A percentile compares a stretch with the other conserved stretches of the same genome.
phyloP scores from a whole-genome alignment of 306 rosid genomes.

The Prunus campanulata region DNA sequence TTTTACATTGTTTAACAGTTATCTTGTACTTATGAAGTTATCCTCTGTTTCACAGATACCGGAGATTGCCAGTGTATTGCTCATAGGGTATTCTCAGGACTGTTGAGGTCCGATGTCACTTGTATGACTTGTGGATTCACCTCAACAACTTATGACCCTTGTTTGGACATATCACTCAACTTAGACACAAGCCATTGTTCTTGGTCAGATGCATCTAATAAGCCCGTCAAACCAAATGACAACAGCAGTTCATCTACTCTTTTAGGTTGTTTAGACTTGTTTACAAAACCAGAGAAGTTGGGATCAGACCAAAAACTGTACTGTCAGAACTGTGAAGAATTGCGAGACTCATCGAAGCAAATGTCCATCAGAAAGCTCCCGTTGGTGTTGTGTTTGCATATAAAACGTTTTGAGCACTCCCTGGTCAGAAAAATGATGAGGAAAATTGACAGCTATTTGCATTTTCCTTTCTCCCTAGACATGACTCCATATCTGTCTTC shows the following conservation, averaged over 20 bases:
- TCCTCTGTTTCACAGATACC: conserved; percentile 40
- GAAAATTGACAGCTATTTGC: conserved; percentile 72
- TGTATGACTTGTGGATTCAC: conserved; percentile 90
- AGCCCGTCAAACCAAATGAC: conserved; percentile 40
- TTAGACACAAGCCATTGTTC: conserved; percentile 37
- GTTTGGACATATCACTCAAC: conserved; percentile 83
- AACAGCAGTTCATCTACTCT: conserved; percentile 53
- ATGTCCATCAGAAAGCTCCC: conserved; percentile 86
- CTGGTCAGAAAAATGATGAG: conserved; percentile 52
- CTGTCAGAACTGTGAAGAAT: conserved; percentile 71
- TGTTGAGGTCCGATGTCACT: conserved; percentile 83
- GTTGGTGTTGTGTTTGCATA: conserved; percentile 68
- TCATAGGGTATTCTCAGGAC: conserved; percentile 80
- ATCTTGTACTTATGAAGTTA: conserved; percentile 16
- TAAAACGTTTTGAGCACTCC: conserved; percentile 84
- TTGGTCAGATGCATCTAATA: conserved; percentile 38
- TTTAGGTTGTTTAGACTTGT: conserved; percentile 74
- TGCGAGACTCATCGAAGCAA: conserved; percentile 71
- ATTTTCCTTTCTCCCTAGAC: conserved; percentile 81
- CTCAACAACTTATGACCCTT: conserved; percentile 87
- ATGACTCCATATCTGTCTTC: conserved; percentile 78
- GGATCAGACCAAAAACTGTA: conserved; percentile 90
- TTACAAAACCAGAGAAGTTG: conserved; percentile 84
- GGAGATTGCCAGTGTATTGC: conserved; percentile 84
- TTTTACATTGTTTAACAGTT: conserved; percentile 15